Evolutionary conservation across 257 asterid genomes (phyloP), one percentile per base, ranked within the genome.

Genomic region (Solanum rostratum): DNA sequence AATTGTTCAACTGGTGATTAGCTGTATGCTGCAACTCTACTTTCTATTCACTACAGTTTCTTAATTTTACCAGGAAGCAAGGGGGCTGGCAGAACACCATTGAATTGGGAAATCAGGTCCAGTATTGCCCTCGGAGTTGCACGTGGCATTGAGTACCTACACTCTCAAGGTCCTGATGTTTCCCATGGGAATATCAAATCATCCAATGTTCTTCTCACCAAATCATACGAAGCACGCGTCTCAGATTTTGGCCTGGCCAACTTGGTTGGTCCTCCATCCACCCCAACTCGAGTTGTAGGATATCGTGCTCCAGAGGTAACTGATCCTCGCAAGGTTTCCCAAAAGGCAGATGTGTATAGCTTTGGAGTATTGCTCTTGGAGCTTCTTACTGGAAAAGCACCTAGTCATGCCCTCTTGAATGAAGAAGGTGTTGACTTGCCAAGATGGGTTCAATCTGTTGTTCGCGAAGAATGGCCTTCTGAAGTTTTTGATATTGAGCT

Each of bases 221-320:
- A 91, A 52, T 91, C 94, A 30, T 86, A 92, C 20, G 94, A 91
- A 1, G 93, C 97, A 1, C 86, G 92, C 4, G 92, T 93, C 82
- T 91, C 98, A 0, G 98, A 94, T 86, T 94, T 94, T 50, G 97
- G 98, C 27, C 91, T 94, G 7, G 91, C 91, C 70, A 93, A 91
- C 69, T 91, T 94, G 1, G 95, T 93, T 11, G 98, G 97, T 30
- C 91, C 92, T 0, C 94, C 97, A 10, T 90, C 98, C 74, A 86
- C 97, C 3, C 97, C 97, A 19, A 88, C 90, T 0, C 88, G 97
- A 16, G 93, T 92, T 4, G 92, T 93, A 3, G 98, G 98, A 86
- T 94, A 92, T 57, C 94, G 97, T 2, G 97, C 97, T 30, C 98
- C 98, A 8, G 98, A 94, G 84, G 98, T 94, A 82, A 94, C 97